Evolutionary conservation across 1,284 basidiomycete species (phyloP), one percentile per base, ranked within the genome.

Genomic region (Cryptococcus sp.): DNA sequence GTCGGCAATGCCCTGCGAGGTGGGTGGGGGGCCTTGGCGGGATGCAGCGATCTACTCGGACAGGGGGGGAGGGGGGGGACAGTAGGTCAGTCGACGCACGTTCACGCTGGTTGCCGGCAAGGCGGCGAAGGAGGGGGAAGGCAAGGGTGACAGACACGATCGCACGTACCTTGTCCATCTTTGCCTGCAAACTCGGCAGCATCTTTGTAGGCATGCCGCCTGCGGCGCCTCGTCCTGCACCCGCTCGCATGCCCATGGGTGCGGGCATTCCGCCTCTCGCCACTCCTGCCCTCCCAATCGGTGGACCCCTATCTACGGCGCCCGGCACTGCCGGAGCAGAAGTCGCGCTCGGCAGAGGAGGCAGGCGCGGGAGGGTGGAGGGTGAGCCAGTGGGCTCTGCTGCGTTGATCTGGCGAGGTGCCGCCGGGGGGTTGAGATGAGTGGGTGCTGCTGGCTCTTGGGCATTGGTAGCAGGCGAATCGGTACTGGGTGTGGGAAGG

Each of bases 131-230:
- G 21, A 12, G 18, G 8, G 47, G 20, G 21, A 36, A 23, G 36
- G 16, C 15, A 28, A 45, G 18, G 11, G 15, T 6, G 20, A 20
- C 16, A 42, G 21, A 3, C 28, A 5, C 9, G 39, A n/a, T 21
- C 5, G n/a, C 1, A 66, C 72, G 53, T 54, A 73, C 72, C 64
- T 66, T 89, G 52, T 89, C 89, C 84, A 97, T 89, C 80, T 94
- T 96, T 59, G 90, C 90, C 72, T 93, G 91, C 53, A 98, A 82
- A 52, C 86, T 84, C 0, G 93, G 91, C 0, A 94, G 93, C 61
- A 95, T 65, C 40, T 71, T 66, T 20, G 64, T 72, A 44, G 68
- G 72, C 67, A 73, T 71, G 45, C 61, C 64, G 20, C 55, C 61
- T 48, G 62, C 54, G 46, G 60, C 64, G 33, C 58, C 61, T 52